Evolutionary conservation across 1,284 basidiomycete species (phyloP).

Genomic region (Boletus smithii): DNA sequence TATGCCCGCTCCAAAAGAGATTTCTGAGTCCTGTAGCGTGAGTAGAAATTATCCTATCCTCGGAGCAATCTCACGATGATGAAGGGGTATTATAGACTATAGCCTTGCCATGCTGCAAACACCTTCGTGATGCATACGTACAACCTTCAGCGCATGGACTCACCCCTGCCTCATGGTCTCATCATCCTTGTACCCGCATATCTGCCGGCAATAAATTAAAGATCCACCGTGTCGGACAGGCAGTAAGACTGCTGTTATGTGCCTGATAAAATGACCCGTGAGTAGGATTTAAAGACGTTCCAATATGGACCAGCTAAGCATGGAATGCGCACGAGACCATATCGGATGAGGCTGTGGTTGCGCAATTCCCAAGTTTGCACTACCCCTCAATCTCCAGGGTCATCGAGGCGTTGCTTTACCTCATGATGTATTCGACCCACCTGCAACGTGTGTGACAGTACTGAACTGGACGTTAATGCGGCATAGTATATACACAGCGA

Average conservation of each 20-base stretch:
- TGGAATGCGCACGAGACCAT: neutral
- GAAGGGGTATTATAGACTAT: neutral
- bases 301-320: neutral
- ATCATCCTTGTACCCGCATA: neutral
- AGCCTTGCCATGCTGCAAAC: neutral
- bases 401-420: too few species aligned
- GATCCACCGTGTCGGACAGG: neutral
- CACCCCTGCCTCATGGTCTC: neutral
- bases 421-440: neutral
- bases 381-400: too few species aligned
- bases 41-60: neutral
- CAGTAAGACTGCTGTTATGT: neutral
- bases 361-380: neutral
- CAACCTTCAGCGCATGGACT: neutral
- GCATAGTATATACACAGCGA: neutral
- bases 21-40: neutral
- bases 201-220: constrained; percentile 2
- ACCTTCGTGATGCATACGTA: constrained; percentile 10
- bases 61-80: too few species aligned
- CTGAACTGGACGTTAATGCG: neutral
- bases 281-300: neutral
- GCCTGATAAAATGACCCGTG: neutral
- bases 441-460: neutral
- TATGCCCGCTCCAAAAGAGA: constrained; percentile 38
- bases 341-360: neutral